Evolutionary conservation across 2,329 filamentous ascomycete genomes (phyloP), one percentile per base, ranked within the genome.

Genomic region (Microdochium bolleyi): DNA sequence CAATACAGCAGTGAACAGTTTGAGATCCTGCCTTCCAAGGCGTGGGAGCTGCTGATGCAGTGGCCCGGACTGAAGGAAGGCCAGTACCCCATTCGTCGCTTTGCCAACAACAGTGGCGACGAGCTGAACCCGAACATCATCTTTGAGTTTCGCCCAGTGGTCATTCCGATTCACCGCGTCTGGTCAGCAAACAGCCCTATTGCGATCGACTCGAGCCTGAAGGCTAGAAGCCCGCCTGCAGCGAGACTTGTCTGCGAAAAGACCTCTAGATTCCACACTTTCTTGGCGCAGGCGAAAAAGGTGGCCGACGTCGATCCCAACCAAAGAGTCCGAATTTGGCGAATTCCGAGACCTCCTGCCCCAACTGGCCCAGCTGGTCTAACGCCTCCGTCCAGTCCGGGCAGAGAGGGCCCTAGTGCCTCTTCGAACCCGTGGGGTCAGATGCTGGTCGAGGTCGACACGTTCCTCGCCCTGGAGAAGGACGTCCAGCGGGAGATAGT

Each of bases 101-200:
- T 79, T 58, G 91, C 88, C 37, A 87, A 92, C 68, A 87, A 96
- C 67, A 91, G 87, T 24, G 73, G 76, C 1, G 78, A 81, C 41
- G 77, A 77, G 2, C 63, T 71, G n/a, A 70, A 71, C 16, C 62
- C 71, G 2, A 89, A 95, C 57, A 72, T 96, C 49, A 75, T 87
- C 61, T 95, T 87, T 66, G 94, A 97, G 70, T 76, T 90, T 41
- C 83, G 91, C 62, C 94, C 92, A 3, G 90, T 89, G 0, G 77
- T 96, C 46, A 89, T 96, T 66, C 89, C 85, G 1, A 77, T 97
- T 55, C 84, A 95, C 64, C 90, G 92, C 59, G 75, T 97, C 1
- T 85, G 84, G 66, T 81, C 81, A 2, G 73, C 78, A 19, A 70
- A 76, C 51, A 84, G 77, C 58, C 78, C 80, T 1, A 69, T 82